Percentiles rank a stretch among this genome's conserved stretches.
Conservation (phyloP, 2,329 filamentous ascomycete genomes). For the Penicillium frequentans region DNA sequence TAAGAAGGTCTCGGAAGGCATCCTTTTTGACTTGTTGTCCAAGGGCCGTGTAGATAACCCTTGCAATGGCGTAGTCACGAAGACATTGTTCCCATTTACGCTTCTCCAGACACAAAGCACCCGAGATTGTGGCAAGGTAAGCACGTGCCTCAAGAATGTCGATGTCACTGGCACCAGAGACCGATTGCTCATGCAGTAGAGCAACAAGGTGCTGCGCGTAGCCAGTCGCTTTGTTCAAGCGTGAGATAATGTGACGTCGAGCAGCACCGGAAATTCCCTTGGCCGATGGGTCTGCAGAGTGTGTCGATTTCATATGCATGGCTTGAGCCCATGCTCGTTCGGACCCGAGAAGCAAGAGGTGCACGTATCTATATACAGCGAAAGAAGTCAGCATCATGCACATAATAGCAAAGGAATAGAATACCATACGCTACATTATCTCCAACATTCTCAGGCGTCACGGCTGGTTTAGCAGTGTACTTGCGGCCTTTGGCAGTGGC, state of each 20-base stretch:
- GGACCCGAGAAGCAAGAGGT: constrained; percentile 78
- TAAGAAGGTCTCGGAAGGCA: constrained; percentile 80
- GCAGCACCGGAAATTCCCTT: constrained; percentile 77
- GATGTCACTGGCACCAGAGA: constrained; percentile 64
- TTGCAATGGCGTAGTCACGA: constrained; percentile 70
- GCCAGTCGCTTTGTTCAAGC: constrained; percentile 75
- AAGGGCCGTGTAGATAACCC: constrained; percentile 80
- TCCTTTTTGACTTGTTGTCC: constrained; percentile 66
- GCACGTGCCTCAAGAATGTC: constrained; percentile 84
- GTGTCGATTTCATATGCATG: constrained; percentile 86
- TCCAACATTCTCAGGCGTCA: constrained; percentile 74
- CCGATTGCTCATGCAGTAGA: constrained; percentile 62
- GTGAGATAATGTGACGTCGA: constrained; percentile 84
- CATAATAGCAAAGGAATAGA: constrained; percentile 4
- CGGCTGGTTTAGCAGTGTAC: constrained; percentile 67
- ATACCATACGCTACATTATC: constrained; percentile 70
- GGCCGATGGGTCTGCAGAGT: constrained; percentile 69
- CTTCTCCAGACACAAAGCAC: constrained; percentile 81
- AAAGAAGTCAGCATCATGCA: constrained; percentile 10
- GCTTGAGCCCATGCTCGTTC: constrained; percentile 95
- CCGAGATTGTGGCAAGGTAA: constrained; percentile 74
- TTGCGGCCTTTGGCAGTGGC: constrained; percentile 84
- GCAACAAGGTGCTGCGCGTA: constrained; percentile 68
- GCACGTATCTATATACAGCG: constrained; percentile 60
- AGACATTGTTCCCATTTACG: constrained; percentile 81